phyloP scores from a whole-genome alignment of 352 stramenopile genomes.

The Sclerospora graminicola region DNA sequence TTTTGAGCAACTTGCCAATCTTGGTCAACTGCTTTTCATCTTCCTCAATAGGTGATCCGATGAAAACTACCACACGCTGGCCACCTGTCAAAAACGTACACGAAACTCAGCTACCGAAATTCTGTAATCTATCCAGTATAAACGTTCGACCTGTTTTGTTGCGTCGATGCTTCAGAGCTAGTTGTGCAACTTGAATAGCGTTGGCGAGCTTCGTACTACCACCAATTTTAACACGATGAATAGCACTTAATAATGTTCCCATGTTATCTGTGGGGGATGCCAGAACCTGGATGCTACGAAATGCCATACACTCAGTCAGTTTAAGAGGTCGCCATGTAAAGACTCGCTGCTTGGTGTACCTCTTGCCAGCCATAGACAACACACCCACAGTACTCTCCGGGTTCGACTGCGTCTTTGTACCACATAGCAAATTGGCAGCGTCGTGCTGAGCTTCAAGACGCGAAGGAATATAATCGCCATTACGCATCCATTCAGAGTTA shows the following conservation, averaged over 20 bases:
- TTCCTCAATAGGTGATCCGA: conserved; percentile 89
- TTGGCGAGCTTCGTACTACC: conserved; percentile 92
- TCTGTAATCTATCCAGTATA: not conserved
- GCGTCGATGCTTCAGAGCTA: conserved; percentile 97
- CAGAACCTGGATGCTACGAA: conserved; percentile 85
- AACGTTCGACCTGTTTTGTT: conserved; percentile 91
- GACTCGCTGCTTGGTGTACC: conserved; percentile 14
- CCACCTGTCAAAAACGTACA: conserved; percentile 27
- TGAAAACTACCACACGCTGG: conserved; percentile 94
- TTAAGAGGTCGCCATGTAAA: not conserved
- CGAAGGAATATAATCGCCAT: conserved; percentile 98
- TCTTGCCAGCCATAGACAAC: conserved; percentile 90
- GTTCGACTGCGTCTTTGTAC: conserved; percentile 95
- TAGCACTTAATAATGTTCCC: conserved; percentile 92
- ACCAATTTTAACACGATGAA: conserved; percentile 88
- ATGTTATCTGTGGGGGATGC: conserved; percentile 97
- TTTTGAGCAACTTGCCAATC: conserved; percentile 97
- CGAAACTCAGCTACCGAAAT: not conserved
- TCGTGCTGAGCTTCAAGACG: conserved; percentile 97
- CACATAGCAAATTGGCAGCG: conserved; percentile 95
- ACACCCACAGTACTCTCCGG: conserved; percentile 98
- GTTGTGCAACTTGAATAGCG: conserved; percentile 91
- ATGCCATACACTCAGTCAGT: not conserved
- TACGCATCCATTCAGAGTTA: conserved; percentile 98
- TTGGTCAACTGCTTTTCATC: conserved; percentile 89